A percentile compares a stretch with the other conserved stretches of the same genome.
These are phyloP conservation scores for Vanrija sp. DNA, from an alignment of 1,284 basidiomycete genomes.

Conservation along the genomic window DNA sequence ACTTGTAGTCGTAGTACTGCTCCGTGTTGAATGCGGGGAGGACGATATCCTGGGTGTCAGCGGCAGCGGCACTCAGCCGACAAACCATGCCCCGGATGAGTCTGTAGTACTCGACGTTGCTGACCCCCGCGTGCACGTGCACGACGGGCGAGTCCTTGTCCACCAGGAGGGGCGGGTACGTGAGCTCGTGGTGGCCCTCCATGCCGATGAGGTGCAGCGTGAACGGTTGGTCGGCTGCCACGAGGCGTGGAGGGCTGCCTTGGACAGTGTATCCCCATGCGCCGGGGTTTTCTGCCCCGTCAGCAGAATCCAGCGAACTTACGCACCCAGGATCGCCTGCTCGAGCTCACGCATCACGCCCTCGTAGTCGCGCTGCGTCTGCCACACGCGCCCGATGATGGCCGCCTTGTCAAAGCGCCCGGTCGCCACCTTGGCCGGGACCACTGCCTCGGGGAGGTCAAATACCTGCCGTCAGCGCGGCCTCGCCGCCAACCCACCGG, in stretches of 20 bases:
- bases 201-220: slow-evolving; percentile 5
- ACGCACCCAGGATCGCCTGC: neutral
- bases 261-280: slow-evolving; percentile 1
- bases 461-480: neutral
- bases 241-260: neutral
- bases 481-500: neutral
- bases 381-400: slow-evolving; percentile 1
- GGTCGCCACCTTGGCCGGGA: neutral
- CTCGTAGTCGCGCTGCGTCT: neutral
- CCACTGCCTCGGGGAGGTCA: neutral
- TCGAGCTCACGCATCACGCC: neutral
- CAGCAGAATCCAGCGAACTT: neutral
- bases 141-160: neutral
- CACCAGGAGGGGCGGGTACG: neutral
- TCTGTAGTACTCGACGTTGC: neutral
- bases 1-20: neutral
- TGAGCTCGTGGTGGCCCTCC: no score
- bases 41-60: slow-evolving; percentile 1
- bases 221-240: slow-evolving; percentile 1
- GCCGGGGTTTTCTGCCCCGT: neutral
- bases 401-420: neutral
- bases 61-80: neutral
- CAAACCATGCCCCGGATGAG: slow-evolving; percentile 1
- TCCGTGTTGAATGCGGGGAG: slow-evolving; percentile 1
- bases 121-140: neutral